These are phyloP conservation scores for Tetrahymena malaccensis DNA, from an alignment of 73 alveolate genomes.

Conservation along the genomic window DNA sequence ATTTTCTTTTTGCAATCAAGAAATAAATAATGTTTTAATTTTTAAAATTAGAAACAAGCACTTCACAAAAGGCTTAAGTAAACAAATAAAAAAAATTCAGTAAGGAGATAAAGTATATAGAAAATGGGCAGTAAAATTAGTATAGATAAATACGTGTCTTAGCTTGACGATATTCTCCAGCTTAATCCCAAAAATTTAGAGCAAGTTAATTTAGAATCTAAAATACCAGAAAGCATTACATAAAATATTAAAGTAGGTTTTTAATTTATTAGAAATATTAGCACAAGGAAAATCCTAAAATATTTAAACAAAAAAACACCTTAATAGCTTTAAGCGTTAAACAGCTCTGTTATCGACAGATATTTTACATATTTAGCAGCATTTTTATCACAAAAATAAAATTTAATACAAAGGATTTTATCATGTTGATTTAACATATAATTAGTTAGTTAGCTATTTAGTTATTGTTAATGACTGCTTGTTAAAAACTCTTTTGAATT, in stretches of 20 bases:
- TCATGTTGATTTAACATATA: background rate
- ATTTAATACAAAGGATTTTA: background rate
- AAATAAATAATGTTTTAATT: no score
- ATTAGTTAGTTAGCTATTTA: background rate
- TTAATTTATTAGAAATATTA: background rate
- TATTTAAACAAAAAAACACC: background rate
- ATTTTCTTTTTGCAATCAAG: background rate
- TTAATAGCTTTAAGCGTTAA: background rate
- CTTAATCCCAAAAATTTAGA: constrained; percentile 21
- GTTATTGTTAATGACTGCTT: background rate
- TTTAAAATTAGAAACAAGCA: background rate
- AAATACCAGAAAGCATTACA: constrained; percentile 30
- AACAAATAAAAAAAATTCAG: background rate
- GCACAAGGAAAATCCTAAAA: background rate
- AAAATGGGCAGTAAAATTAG: constrained; percentile 31
- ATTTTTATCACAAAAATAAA: no score
- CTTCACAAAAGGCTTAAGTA: background rate
- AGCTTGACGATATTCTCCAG: constrained; percentile 30
- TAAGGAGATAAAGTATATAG: background rate
- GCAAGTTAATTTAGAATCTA: constrained; percentile 25
- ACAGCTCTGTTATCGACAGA: no score
- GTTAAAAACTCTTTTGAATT: background rate
- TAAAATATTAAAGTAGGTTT: constrained; percentile 15
- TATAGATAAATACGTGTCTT: constrained; percentile 30
- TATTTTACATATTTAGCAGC: background rate